These are phyloP conservation scores for Cetradonia linearis DNA, from an alignment of 495 filamentous ascomycete genomes.

Conservation along the genomic window DNA sequence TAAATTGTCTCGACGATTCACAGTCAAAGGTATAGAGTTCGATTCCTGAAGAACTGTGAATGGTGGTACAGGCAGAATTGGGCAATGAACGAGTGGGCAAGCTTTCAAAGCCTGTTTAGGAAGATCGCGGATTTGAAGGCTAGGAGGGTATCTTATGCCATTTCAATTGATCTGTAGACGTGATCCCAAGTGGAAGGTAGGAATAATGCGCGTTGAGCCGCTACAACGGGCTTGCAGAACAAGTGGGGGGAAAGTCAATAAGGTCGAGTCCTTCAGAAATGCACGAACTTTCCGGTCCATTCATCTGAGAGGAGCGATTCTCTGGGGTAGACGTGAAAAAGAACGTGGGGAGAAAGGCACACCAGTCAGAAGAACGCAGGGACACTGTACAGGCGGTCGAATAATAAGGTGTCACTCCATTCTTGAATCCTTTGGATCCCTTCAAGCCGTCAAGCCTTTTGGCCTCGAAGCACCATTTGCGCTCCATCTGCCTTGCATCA, in stretches of 20 bases:
- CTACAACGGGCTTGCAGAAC: not conserved
- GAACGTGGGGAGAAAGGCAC: conserved; percentile 1
- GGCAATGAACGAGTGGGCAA: not conserved
- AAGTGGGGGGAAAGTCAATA: conserved; percentile 1
- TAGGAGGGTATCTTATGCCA: not conserved
- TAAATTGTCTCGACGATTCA: not conserved
- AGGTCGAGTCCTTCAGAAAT: not conserved
- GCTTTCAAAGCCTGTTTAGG: not conserved
- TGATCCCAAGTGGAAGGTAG: not conserved
- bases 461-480: not conserved
- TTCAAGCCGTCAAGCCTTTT: not conserved
- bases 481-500: conserved; percentile 6
- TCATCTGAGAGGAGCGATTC: not conserved
- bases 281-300: not conserved
- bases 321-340: not conserved
- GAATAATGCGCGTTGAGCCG: not conserved
- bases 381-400: not conserved
- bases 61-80: not conserved
- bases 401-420: not conserved
- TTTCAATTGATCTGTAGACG: not conserved
- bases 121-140: not conserved
- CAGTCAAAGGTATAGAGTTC: not conserved
- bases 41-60: not conserved
- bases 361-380: not conserved
- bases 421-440: not conserved